Evolutionary conservation across 805 yeast species (phyloP).

Genomic region (Barnettozyma wickerhamii): DNA sequence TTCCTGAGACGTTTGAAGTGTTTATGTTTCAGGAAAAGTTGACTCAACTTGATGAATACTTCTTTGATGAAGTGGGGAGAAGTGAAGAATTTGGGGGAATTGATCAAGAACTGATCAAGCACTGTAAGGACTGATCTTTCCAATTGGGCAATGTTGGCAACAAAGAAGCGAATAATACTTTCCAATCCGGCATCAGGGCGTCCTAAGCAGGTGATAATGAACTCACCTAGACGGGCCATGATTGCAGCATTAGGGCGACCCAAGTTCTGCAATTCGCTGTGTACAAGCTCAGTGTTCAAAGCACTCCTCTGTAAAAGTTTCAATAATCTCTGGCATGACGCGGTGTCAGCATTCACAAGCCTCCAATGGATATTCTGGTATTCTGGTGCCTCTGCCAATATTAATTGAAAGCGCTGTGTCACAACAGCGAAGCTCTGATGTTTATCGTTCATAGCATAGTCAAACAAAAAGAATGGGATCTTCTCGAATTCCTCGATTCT

Average conservation of each 20-base stretch:
- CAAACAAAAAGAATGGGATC: constrained; percentile 15
- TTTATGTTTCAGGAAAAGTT: constrained; percentile 19
- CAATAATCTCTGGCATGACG: constrained; percentile 5
- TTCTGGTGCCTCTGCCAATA: background rate
- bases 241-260: constrained; percentile 17
- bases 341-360: constrained; percentile 8
- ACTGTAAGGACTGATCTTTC: background rate
- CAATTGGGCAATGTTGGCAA: background rate
- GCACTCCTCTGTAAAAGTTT: constrained; percentile 14
- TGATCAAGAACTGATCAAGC: constrained; percentile 11
- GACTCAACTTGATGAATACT: constrained; percentile 15
- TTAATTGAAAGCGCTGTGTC: constrained; percentile 1
- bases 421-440: constrained; percentile 8
- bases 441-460: constrained; percentile 10
- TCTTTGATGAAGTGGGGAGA: constrained; percentile 10
- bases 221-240: constrained; percentile 11
- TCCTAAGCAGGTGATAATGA: constrained; percentile 1
- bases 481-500: constrained; percentile 1
- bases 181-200: constrained; percentile 1
- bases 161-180: constrained; percentile 7
- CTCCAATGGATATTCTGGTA: constrained; percentile 17
- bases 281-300: constrained; percentile 13
- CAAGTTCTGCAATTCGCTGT: constrained; percentile 11
- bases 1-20: constrained; percentile 40
- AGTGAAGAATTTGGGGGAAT: constrained; percentile 3